These are phyloP conservation scores for Monosporascus sp. DNA, from an alignment of 2,329 filamentous ascomycete species.

Conservation along the genomic window DNA sequence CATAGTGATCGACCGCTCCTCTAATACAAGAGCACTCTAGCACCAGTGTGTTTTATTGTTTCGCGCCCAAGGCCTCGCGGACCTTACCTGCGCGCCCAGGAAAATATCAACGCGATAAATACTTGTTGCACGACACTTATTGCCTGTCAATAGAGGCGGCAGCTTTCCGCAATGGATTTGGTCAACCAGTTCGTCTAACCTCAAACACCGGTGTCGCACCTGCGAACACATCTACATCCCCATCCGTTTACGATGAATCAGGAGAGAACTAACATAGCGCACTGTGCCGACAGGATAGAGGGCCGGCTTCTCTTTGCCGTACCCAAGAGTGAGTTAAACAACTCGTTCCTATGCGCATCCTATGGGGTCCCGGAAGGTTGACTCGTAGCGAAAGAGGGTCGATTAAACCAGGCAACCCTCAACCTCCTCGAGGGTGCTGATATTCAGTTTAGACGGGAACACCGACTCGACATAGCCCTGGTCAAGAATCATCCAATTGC, in stretches of 20 bases:
- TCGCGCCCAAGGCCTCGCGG: not conserved
- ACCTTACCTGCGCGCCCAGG: not conserved
- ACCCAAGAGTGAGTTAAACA: conserved; percentile 76
- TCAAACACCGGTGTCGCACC: conserved; percentile 1
- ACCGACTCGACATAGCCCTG: conserved; percentile 91
- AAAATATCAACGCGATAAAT: not conserved
- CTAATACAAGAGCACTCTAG: no score
- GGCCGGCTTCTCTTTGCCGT: conserved; percentile 92
- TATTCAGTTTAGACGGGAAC: conserved; percentile 93
- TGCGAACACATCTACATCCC: not conserved
- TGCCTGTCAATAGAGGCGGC: no score
- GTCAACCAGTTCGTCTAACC: conserved; percentile 44
- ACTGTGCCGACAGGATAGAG: conserved; percentile 60
- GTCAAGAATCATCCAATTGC: conserved; percentile 96
- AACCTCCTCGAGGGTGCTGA: conserved; percentile 91
- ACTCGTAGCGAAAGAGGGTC: conserved; percentile 64
- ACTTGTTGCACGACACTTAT: not conserved
- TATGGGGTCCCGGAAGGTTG: conserved; percentile 11
- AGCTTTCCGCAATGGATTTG: conserved; percentile 40
- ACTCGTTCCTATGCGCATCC: not conserved
- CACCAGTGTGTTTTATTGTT: not conserved
- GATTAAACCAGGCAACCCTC: conserved; percentile 79
- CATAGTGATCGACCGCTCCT: no score
- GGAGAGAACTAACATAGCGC: conserved; percentile 29
- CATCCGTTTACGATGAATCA: not conserved